Percentiles rank a stretch among this genome's conserved stretches.
Evolutionary conservation across 208 protist genomes (phyloP).

Genomic region (Spongospora subterranea): DNA sequence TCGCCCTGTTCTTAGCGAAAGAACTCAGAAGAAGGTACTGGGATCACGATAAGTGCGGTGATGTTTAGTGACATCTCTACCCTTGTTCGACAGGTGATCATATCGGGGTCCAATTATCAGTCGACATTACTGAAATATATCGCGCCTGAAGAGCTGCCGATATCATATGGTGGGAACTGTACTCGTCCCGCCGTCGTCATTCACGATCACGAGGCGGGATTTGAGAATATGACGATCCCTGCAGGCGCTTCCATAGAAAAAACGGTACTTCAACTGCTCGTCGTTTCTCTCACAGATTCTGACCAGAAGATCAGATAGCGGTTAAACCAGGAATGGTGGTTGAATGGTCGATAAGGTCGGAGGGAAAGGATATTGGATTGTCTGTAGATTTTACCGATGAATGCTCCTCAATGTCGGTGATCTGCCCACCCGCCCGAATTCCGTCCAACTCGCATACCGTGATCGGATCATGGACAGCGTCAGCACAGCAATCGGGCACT

Average conservation of each 20-base stretch:
- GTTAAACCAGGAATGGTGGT: background rate
- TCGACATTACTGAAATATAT: slow-evolving; percentile 49
- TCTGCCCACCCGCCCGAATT: background rate
- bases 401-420: background rate
- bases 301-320: background rate
- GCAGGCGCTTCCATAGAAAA: slow-evolving; percentile 8
- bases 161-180: background rate
- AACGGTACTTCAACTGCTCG: background rate
- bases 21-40: slow-evolving; percentile 46
- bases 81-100: slow-evolving; percentile 6
- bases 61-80: no score
- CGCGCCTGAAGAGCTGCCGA: background rate
- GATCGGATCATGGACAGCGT: slow-evolving; percentile 6
- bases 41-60: background rate
- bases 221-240: slow-evolving; percentile 13
- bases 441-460: slow-evolving; percentile 14
- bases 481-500: background rate
- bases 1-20: background rate
- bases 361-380: background rate
- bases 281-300: background rate
- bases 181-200: background rate
- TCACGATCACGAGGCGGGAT: slow-evolving; percentile 38
- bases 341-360: slow-evolving; percentile 16
- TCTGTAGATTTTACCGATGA: background rate
- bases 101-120: slow-evolving; percentile 8